A percentile compares a stretch with the other conserved stretches of the same genome.
Conservation (phyloP, 108 stramenopile genomes). For the Craspedostauros australis region DNA sequence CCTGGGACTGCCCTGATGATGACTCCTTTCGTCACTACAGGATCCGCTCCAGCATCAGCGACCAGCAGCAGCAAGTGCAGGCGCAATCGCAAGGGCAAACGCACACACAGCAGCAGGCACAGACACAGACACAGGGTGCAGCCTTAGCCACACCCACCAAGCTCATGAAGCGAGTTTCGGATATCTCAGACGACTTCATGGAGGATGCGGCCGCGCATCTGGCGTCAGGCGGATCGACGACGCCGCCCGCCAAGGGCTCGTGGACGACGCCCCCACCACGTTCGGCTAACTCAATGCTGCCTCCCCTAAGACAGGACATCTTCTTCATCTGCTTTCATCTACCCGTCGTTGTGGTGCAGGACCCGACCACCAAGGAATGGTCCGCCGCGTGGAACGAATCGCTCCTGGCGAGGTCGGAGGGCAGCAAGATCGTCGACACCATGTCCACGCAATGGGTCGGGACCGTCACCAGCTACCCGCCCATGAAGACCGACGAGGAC, state of each 20-base stretch:
- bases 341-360: constrained; percentile 80
- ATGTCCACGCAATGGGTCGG: constrained; percentile 90
- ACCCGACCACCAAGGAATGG: constrained; percentile 52
- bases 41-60: constrained; percentile 34
- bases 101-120: too few species aligned
- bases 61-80: too few species aligned
- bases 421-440: constrained; percentile 53
- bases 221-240: too few species aligned
- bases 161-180: too few species aligned
- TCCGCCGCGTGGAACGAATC: constrained; percentile 89
- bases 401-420: constrained; percentile 89
- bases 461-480: constrained; percentile 75
- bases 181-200: too few species aligned
- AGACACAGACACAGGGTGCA: too few species aligned
- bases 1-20: constrained; percentile 66
- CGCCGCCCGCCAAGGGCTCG: too few species aligned
- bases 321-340: constrained; percentile 95
- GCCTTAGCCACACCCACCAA: too few species aligned
- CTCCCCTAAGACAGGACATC: too few species aligned
- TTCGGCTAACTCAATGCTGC: too few species aligned
- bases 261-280: not conserved
- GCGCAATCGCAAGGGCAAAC: too few species aligned
- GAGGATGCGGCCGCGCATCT: too few species aligned
- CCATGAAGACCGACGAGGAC: constrained; percentile 60
- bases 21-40: constrained; percentile 54